phyloP scores from a whole-genome alignment of 208 protist species.

The Trypanosoma brucei region DNA sequence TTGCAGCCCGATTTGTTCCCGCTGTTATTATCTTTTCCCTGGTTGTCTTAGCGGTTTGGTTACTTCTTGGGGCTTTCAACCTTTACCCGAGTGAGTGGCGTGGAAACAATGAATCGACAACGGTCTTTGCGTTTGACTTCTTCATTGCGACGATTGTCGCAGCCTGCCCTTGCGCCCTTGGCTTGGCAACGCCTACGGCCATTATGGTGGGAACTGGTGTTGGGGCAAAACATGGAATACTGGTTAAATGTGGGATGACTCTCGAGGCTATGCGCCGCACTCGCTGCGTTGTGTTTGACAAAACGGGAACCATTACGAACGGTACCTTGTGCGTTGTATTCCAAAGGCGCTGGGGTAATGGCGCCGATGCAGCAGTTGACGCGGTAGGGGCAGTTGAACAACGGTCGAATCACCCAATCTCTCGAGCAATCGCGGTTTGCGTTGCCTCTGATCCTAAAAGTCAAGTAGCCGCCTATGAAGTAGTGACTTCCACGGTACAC shows the following conservation, averaged over 20 bases:
- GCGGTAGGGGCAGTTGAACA: conserved; percentile 52
- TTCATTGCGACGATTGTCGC: conserved; percentile 94
- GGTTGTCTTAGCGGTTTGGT: conserved; percentile 89
- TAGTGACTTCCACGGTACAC: conserved; percentile 38
- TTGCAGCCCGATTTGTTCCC: conserved; percentile 94
- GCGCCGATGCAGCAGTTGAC: conserved; percentile 9
- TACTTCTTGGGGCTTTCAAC: conserved; percentile 52
- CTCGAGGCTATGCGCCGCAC: conserved; percentile 84
- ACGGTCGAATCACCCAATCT: conserved; percentile 86
- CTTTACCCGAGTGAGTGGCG: conserved; percentile 69
- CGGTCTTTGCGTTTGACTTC: conserved; percentile 91
- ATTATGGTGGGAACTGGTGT: conserved; percentile 97
- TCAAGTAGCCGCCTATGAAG: conserved; percentile 16
- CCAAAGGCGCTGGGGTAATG: conserved; percentile 8
- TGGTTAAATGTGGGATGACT: conserved; percentile 91
- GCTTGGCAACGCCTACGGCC: conserved; percentile 95
- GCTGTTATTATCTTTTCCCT: conserved; percentile 84
- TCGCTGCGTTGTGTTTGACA: conserved; percentile 93
- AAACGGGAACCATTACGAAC: conserved; percentile 97
- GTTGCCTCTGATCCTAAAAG: conserved; percentile 8
- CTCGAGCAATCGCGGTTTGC: conserved; percentile 58
- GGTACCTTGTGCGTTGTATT: conserved; percentile 84
- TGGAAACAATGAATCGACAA: conserved; percentile 19
- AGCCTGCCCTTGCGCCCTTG: conserved; percentile 96
- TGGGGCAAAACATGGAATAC: conserved; percentile 83